phyloP scores from a whole-genome alignment of 2,329 filamentous ascomycete species.

The Colletotrichum tropicicola region DNA sequence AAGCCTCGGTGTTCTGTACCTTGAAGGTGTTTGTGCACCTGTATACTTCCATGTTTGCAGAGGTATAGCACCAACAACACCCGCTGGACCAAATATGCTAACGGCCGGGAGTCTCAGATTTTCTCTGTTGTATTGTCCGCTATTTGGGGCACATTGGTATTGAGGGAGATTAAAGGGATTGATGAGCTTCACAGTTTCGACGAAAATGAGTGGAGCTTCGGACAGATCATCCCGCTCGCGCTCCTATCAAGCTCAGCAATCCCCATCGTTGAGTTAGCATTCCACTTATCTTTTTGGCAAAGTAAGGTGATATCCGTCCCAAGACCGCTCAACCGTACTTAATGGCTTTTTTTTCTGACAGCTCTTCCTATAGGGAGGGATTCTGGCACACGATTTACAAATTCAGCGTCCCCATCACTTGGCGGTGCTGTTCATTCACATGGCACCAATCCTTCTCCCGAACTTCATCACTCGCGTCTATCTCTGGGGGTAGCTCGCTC shows the following conservation, averaged over 20 bases:
- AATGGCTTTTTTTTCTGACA: too few species aligned
- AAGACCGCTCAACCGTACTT: too few species aligned
- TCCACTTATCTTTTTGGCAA: background rate
- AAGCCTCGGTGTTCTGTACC: background rate
- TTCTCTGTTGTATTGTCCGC: background rate
- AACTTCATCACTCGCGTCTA: too few species aligned
- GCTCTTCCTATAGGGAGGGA: too few species aligned
- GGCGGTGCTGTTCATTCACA: too few species aligned
- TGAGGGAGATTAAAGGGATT: background rate
- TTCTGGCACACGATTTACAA: too few species aligned
- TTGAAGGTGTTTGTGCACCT: background rate
- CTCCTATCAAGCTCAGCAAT: background rate
- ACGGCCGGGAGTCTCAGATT: background rate
- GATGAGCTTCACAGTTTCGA: rapidly evolving
- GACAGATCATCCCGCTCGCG: background rate
- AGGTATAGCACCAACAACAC: background rate
- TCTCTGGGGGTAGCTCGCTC: too few species aligned
- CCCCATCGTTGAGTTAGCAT: background rate
- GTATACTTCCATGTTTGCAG: background rate
- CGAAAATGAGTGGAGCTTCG: slow-evolving; percentile 3
- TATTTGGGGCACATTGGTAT: background rate
- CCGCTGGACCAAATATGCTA: background rate
- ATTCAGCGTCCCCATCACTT: too few species aligned
- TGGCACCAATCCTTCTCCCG: too few species aligned
- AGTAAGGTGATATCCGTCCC: too few species aligned